A percentile compares a stretch with the other conserved stretches of the same genome.
Evolutionary conservation across 2,329 filamentous ascomycete species (phyloP).

Genomic region (Colletotrichum cuscutae): DNA sequence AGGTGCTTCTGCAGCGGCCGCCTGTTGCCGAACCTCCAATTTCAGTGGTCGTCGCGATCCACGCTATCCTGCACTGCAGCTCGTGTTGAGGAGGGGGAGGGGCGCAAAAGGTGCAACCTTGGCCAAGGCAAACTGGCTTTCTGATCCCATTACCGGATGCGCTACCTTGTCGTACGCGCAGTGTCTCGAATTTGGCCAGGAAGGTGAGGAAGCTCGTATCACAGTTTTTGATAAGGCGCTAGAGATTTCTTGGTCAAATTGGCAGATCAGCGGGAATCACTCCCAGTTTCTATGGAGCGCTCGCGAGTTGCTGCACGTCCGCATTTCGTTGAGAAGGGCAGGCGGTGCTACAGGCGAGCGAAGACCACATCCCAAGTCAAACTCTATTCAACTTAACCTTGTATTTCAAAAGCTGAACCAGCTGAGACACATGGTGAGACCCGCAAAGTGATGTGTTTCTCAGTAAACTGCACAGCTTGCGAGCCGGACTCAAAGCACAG

Average conservation of each 20-base stretch:
- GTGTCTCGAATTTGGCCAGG: conserved; percentile 3
- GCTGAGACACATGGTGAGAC: not conserved
- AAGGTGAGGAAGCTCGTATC: not conserved
- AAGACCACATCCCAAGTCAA: not conserved
- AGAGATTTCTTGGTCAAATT: not conserved
- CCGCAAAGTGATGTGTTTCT: not conserved
- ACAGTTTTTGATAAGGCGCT: not conserved
- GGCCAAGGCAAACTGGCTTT: not conserved
- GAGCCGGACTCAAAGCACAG: not conserved
- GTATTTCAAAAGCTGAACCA: not conserved
- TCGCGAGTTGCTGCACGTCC: not conserved
- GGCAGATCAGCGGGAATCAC: not conserved
- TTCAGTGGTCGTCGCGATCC: not conserved
- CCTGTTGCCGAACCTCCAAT: not conserved
- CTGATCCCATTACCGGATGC: not conserved
- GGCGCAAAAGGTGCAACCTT: not conserved
- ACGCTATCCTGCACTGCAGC: conserved; percentile 9
- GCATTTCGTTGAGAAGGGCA: not conserved
- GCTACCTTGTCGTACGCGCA: not conserved
- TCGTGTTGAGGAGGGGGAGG: conserved; percentile 6
- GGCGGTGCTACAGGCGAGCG: not conserved
- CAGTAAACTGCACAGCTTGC: not conserved
- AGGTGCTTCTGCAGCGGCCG: conserved; percentile 12
- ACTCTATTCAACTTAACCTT: not conserved
- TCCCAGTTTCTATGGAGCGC: not conserved